Base-by-base conservation (phyloP, 2,329 filamentous ascomycete species). In the Colletotrichum simmondsii region DNA sequence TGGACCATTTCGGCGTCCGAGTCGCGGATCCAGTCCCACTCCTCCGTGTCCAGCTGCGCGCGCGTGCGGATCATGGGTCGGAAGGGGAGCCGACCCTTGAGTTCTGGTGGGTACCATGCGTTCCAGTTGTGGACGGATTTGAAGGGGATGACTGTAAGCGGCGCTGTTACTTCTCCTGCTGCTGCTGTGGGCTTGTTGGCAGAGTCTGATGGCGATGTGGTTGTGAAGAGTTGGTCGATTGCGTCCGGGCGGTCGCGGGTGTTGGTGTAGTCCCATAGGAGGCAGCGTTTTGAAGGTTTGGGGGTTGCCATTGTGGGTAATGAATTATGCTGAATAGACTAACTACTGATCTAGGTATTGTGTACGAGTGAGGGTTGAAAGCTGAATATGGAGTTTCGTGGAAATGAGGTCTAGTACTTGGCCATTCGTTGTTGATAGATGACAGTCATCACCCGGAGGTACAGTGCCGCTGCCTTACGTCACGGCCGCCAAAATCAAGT, bases 231-330 rank as follows among this genome's bases (percentile, higher is more conserved):
- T 53, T 81, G 77, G 68, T 83, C 79, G 32, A 85, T 83, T 35
- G 79, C 75, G 16, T 76, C 71, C 10, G 82, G 81, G 11, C 78
- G 61, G 28, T 81, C 81, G 46, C 76, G 73, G 1, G 82, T 81
- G 75, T 83, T 83, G 56, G 83, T 84, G 80, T 80, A 85, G 76
- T 85, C 84, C 84, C 84, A 85, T 37, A 85, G 79, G 54, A 85
- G 79, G 74, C 81, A 80, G 12, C 83, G 78, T 75, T 85, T 85
- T 52, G 42, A 65, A 16, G 24, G 6, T 30, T 10, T 16, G 2
- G 56, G 28, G 16, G 5, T 42, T 11, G 42, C 10, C 26, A 49
- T 53, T 5, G 5, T 19, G 3, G 14, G 16, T 8, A 42, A n/a
- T 56, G 28, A 11, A 7, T 5, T 37, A 54, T 54, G 16, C n/a